Evolutionary conservation across 495 filamentous ascomycete species (phyloP).

Genomic region (Hypoxylon fragiforme): DNA sequence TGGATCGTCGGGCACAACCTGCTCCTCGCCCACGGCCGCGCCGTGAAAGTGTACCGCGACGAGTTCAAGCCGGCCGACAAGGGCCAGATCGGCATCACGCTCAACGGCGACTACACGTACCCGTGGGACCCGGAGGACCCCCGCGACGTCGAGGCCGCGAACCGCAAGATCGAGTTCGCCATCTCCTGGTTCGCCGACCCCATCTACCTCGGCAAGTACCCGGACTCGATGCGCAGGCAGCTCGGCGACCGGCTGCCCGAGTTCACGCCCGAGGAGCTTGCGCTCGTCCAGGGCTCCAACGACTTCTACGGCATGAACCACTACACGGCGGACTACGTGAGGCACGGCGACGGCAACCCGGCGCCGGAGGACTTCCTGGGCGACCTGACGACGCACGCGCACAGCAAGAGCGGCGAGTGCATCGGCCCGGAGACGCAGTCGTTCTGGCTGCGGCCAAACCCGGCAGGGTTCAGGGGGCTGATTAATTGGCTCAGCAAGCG

Average conservation of each 20-base stretch:
- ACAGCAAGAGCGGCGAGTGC: conserved; percentile 67
- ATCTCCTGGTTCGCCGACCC: conserved; percentile 75
- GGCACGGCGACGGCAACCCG: conserved; percentile 62
- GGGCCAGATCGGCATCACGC: conserved; percentile 64
- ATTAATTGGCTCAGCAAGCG: conserved; percentile 79
- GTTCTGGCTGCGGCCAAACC: conserved; percentile 72
- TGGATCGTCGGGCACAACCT: conserved; percentile 67
- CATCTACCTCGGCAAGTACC: conserved; percentile 75
- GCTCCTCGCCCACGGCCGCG: conserved; percentile 60
- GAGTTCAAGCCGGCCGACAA: conserved; percentile 64
- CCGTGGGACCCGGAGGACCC: conserved; percentile 61
- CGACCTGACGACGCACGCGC: conserved; percentile 68
- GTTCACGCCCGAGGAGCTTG: conserved; percentile 66
- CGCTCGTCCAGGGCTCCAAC: conserved; percentile 72
- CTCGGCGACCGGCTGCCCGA: conserved; percentile 69
- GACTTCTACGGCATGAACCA: conserved; percentile 88
- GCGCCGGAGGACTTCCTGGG: conserved; percentile 68
- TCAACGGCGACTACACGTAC: conserved; percentile 64
- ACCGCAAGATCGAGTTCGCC: conserved; percentile 67
- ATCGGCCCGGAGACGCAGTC: conserved; percentile 77
- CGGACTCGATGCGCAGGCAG: conserved; percentile 74
- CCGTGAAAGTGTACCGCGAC: conserved; percentile 68
- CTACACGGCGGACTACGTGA: conserved; percentile 82
- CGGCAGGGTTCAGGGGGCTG: conserved; percentile 73
- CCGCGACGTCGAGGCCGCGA: conserved; percentile 60